Conservation (phyloP, 306 rosid species). For the Erythrophleum fordii region DNA sequence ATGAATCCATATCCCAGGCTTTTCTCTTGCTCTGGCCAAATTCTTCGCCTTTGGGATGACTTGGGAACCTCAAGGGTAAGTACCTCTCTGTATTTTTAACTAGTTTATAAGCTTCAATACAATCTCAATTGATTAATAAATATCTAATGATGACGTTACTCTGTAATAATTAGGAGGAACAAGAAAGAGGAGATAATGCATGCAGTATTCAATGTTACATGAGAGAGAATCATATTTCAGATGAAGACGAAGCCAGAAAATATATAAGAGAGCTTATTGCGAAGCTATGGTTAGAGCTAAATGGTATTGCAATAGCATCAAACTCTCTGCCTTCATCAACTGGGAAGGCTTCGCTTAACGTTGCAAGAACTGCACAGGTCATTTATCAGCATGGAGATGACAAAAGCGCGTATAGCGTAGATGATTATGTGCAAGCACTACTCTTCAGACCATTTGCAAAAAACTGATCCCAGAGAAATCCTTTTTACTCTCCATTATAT, state of each 20-base stretch:
- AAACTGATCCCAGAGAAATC: not conserved
- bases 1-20: slow-evolving; percentile 51
- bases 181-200: slow-evolving; percentile 53
- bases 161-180: slow-evolving; percentile 31
- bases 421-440: slow-evolving; percentile 45
- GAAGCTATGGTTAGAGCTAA: slow-evolving; percentile 48
- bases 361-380: slow-evolving; percentile 59
- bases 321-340: slow-evolving; percentile 15
- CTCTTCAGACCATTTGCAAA: slow-evolving; percentile 32
- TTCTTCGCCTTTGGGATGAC: slow-evolving; percentile 59
- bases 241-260: slow-evolving; percentile 46
- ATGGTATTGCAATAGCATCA: slow-evolving; percentile 35
- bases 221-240: slow-evolving; percentile 28
- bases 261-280: slow-evolving; percentile 32
- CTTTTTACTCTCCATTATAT: not conserved
- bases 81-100: not conserved
- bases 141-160: not conserved
- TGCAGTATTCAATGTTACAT: slow-evolving; percentile 45
- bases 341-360: slow-evolving; percentile 43
- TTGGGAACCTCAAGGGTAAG: slow-evolving; percentile 55
- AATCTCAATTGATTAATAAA: not conserved
- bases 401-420: slow-evolving; percentile 39
- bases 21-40: slow-evolving; percentile 49
- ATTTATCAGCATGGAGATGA: slow-evolving; percentile 58
- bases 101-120: no score